These are phyloP conservation scores for Calonectria honghensis DNA, from an alignment of 2,329 filamentous ascomycete genomes.

Conservation along the genomic window DNA sequence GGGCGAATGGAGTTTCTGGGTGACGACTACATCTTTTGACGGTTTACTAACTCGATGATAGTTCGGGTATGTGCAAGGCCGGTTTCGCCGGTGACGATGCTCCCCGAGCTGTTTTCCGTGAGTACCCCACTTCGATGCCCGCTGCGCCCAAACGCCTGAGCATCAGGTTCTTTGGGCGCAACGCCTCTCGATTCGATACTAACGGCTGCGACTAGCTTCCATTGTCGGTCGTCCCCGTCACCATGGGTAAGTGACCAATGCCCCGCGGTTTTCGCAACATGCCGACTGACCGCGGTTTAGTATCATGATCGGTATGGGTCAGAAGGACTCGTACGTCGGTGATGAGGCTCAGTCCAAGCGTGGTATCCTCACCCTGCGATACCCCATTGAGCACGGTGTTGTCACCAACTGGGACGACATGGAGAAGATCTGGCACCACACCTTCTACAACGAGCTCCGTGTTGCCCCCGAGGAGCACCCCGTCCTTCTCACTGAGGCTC, in stretches of 20 bases:
- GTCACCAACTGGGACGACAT: constrained; percentile 99
- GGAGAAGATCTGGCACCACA: constrained; percentile 99
- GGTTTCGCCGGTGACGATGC: constrained; percentile 99
- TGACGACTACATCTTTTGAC: not conserved
- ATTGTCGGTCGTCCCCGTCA: constrained; percentile 99
- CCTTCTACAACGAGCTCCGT: constrained; percentile 99
- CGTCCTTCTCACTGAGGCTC: constrained; percentile 98
- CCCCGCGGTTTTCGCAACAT: constrained; percentile 41
- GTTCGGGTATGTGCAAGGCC: constrained; percentile 99
- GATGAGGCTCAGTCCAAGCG: constrained; percentile 99
- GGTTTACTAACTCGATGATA: constrained; percentile 69
- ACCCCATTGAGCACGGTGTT: constrained; percentile 99
- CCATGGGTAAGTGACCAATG: constrained; percentile 87
- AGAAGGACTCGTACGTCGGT: constrained; percentile 99
- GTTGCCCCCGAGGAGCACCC: constrained; percentile 99
- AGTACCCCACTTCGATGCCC: constrained; percentile 70
- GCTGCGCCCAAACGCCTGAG: constrained; percentile 48
- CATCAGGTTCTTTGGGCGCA: constrained; percentile 40
- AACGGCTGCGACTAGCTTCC: constrained; percentile 80
- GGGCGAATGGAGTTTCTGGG: constrained; percentile 8
- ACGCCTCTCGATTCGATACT: constrained; percentile 55
- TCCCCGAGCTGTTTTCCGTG: constrained; percentile 99
- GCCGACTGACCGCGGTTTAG: constrained; percentile 67
- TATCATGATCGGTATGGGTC: constrained; percentile 99
- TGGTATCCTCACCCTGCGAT: constrained; percentile 99